Evolutionary conservation across 805 yeast species (phyloP).

Genomic region (Kodamaea nitidulidarum): DNA sequence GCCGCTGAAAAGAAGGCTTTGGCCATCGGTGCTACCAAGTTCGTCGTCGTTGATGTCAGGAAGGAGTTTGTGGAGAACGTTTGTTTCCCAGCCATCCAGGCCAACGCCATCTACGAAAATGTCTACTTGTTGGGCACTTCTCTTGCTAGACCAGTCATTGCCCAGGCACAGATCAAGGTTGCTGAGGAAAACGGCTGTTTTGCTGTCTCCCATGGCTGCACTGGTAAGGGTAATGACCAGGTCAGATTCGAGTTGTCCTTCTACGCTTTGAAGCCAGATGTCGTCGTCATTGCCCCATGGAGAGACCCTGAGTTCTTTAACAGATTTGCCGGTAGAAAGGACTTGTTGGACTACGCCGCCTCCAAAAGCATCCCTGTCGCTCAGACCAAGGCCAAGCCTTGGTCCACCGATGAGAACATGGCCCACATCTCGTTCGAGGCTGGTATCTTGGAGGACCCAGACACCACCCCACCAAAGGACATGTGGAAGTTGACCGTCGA

Average conservation of each 20-base stretch:
- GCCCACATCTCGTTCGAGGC: constrained; percentile 99
- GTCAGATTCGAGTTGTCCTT: constrained; percentile 96
- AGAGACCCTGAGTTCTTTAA: constrained; percentile 93
- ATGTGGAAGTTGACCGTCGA: constrained; percentile 99
- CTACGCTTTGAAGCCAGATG: constrained; percentile 97
- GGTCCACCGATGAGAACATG: constrained; percentile 99
- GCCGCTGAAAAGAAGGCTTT: constrained; percentile 96
- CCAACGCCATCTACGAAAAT: constrained; percentile 96
- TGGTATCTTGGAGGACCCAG: constrained; percentile 98
- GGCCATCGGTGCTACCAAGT: constrained; percentile 95
- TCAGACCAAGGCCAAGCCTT: constrained; percentile 98
- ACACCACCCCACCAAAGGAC: constrained; percentile 98
- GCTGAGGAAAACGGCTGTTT: constrained; percentile 98
- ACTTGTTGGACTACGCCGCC: constrained; percentile 89
- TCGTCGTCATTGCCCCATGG: constrained; percentile 98
- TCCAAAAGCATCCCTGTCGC: constrained; percentile 89
- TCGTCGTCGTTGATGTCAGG: constrained; percentile 90
- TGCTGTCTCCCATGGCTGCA: constrained; percentile 98
- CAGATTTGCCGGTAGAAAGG: constrained; percentile 97
- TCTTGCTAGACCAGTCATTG: constrained; percentile 97
- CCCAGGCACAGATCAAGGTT: constrained; percentile 95
- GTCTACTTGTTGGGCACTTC: constrained; percentile 96
- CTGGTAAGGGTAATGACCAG: constrained; percentile 99
- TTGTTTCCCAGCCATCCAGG: constrained; percentile 93
- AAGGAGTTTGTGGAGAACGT: constrained; percentile 91